Base-by-base conservation (phyloP, 345 rosid genomes). In the Diplotaxis tenuifolia region DNA sequence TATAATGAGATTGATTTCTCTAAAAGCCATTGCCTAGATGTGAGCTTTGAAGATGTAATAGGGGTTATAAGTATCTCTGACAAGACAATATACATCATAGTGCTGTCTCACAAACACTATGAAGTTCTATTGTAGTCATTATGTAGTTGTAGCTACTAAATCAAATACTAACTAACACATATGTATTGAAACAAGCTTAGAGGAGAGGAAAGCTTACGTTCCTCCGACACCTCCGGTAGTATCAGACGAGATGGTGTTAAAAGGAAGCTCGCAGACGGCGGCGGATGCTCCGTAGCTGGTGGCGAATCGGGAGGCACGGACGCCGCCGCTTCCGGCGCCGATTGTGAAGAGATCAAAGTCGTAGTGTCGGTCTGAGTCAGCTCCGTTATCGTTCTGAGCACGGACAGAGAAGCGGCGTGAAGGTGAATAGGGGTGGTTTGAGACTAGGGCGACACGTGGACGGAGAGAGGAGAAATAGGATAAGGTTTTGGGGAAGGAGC, bases 311-410 rank as follows among this genome's bases (percentile, higher is more conserved):
- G 97, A 89, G 40, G 96, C 98, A 6, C 98, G 96, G 76, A 94
- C 97, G 11, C 97, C 97, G 32, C 97, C 98, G 65, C 97, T 91
- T 1, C 97, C 98, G 4, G 97, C 98, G 62, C 97, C 98, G 53
- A 94, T 83, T 28, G 98, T 94, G 83, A 94, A 94, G 72, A 94
- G 95, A 82, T 91, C 98, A 70, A 87, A 94, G 75, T 94, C 97
- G 76, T 86, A 94, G 62, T 72, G 82, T 57, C 82, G 86, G 4
- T 80, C 45, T 4, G 82, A 52, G 14, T 91, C 92, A 3, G 90
- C 83, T 56, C 93, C 97, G 42, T 91, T 89, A 0, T 71, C 87
- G 68, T 75, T 77, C 53, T 70, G 84, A 6, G 95, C 91, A 19
- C 83, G 88, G 56, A 76, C 75, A 1, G 81, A 50, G 38, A 86